phyloP scores from a whole-genome alignment of 306 rosid genomes.

The Carpinus viminea region DNA sequence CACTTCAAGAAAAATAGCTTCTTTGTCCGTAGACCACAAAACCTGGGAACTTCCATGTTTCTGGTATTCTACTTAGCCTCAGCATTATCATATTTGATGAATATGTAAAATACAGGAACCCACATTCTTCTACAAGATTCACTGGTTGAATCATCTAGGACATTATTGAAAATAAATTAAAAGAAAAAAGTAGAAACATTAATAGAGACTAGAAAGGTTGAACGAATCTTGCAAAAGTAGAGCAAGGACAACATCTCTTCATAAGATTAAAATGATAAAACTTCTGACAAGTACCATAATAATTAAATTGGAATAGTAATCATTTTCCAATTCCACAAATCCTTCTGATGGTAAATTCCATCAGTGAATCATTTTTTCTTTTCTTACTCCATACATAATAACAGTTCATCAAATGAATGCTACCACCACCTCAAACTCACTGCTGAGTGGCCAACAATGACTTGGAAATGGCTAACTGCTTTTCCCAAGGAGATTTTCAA shows the following conservation, averaged over 20 bases:
- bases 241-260: not conserved
- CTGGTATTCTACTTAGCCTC: too few relatives aligned
- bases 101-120: not conserved
- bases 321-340: not conserved
- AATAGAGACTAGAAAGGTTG: not conserved
- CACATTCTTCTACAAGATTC: not conserved
- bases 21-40: not conserved
- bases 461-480: not conserved
- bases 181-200: not conserved
- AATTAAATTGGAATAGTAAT: not conserved
- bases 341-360: not conserved
- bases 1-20: not conserved
- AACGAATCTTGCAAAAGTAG: not conserved
- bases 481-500: not conserved
- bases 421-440: slow-evolving; percentile 1
- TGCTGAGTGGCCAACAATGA: not conserved
- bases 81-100: not conserved
- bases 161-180: not conserved
- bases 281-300: not conserved
- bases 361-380: not conserved
- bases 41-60: not conserved
- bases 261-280: not conserved
- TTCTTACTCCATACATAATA: not conserved
- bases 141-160: not conserved
- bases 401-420: not conserved